phyloP scores from a whole-genome alignment of 768 basidiomycete species.

The Trametes sanguinea region DNA sequence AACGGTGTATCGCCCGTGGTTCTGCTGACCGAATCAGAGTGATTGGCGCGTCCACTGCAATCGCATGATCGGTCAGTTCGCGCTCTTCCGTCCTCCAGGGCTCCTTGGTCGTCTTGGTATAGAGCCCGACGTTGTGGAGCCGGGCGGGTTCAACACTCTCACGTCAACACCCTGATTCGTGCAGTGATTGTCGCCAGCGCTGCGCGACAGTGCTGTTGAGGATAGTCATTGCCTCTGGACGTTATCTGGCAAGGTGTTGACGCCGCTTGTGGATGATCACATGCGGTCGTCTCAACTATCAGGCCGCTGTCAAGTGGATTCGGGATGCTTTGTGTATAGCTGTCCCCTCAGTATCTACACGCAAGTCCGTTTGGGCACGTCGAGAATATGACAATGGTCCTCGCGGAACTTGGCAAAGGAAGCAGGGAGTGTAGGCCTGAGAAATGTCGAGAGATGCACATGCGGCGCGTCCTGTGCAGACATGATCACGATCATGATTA shows the following conservation, averaged over 20 bases:
- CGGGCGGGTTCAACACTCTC: background rate
- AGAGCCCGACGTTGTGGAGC: conserved; percentile 3
- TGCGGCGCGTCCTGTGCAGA: conserved; percentile 7
- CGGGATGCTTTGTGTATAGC: no score
- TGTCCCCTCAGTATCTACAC: no score
- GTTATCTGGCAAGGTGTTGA: background rate
- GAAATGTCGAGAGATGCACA: conserved; percentile 6
- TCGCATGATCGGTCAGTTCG: background rate
- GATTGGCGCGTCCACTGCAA: background rate
- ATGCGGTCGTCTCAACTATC: background rate
- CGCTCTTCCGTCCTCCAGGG: no score
- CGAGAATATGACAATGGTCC: no score
- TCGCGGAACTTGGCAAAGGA: background rate
- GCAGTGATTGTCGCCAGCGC: conserved; percentile 20
- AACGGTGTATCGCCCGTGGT: background rate
- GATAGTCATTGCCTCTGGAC: background rate
- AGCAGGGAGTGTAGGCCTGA: background rate
- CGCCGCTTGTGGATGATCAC: background rate
- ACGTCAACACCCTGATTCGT: conserved; percentile 20
- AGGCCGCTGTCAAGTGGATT: background rate
- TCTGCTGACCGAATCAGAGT: background rate
- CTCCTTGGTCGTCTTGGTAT: conserved; percentile 4
- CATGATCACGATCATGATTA: conserved; percentile 16
- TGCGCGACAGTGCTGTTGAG: background rate
- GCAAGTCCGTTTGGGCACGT: no score